phyloP scores from a whole-genome alignment of 345 rosid species.

The Camelina sativa region DNA sequence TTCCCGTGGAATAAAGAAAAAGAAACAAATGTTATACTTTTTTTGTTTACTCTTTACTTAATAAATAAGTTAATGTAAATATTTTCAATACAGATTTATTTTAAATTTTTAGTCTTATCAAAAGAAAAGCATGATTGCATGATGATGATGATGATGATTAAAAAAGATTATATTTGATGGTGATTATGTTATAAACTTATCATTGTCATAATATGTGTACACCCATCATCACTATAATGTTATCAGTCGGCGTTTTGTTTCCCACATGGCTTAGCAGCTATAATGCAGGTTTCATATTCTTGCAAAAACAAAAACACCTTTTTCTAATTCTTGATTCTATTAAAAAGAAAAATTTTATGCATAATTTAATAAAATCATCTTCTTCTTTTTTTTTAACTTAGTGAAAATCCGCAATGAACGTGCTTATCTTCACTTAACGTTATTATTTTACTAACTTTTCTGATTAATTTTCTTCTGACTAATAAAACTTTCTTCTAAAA shows the following conservation, averaged over 20 bases:
- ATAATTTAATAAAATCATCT: neutral
- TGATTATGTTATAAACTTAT: neutral
- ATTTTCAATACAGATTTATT: neutral
- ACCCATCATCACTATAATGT: conserved; percentile 28
- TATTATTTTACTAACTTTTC: neutral
- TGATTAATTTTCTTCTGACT: neutral
- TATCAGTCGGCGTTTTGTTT: conserved; percentile 35
- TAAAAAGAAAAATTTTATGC: neutral
- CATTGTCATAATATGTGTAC: neutral
- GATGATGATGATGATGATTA: neutral
- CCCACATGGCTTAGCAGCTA: conserved; percentile 33
- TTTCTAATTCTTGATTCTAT: neutral
- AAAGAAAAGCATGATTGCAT: neutral
- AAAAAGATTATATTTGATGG: neutral
- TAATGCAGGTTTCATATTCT: neutral
- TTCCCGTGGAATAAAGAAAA: neutral
- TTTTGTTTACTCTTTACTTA: too few species aligned
- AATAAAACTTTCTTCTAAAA: too few species aligned
- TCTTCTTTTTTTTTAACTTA: neutral
- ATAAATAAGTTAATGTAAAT: neutral
- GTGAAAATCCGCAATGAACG: conserved; percentile 2
- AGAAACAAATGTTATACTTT: conserved; percentile 1
- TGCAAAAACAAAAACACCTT: neutral
- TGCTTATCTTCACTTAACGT: neutral
- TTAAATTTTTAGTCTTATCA: neutral